A percentile compares a stretch with the other conserved stretches of the same genome.
Conservation (phyloP, 139 green algal species). For the Closterium sp. region DNA sequence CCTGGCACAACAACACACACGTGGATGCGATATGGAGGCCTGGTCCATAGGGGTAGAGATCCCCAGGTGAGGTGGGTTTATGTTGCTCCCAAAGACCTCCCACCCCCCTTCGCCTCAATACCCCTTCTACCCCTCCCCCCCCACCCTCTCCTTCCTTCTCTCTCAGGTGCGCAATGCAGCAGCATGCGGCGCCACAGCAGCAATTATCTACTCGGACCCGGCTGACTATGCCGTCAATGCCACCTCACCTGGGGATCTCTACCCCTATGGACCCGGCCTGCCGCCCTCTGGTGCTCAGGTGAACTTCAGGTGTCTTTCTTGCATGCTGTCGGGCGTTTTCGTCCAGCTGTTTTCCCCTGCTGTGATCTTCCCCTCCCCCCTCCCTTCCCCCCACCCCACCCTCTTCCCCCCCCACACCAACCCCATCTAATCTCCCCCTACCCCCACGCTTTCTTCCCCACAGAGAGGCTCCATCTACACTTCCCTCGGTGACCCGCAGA, state of each 20-base stretch:
- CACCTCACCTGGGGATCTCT: slow-evolving; percentile 3
- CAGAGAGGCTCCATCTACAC: slow-evolving; percentile 29
- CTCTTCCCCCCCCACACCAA: too few species aligned
- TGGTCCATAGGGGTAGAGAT: slow-evolving; percentile 6
- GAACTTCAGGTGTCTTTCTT: background rate
- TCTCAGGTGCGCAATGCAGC: slow-evolving; percentile 40
- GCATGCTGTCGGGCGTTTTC: too few species aligned
- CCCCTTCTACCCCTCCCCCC: too few species aligned
- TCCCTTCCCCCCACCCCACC: too few species aligned
- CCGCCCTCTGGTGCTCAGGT: slow-evolving; percentile 17
- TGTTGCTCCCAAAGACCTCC: too few species aligned
- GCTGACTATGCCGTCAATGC: slow-evolving; percentile 1
- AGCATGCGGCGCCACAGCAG: background rate
- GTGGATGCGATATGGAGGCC: too few species aligned
- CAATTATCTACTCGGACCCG: slow-evolving; percentile 43
- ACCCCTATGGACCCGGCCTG: slow-evolving; percentile 17
- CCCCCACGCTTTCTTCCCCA: too few species aligned
- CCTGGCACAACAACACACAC: too few species aligned
- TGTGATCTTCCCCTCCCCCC: too few species aligned
- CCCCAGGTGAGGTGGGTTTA: background rate
- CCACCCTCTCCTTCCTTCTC: background rate
- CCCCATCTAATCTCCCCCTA: too few species aligned
- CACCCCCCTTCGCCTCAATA: background rate
- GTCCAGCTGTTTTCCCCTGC: too few species aligned
- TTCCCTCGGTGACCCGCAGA: slow-evolving; percentile 16